Evolutionary conservation across 1,284 basidiomycete species (phyloP).

Genomic region (Veloporphyrellus conicus): DNA sequence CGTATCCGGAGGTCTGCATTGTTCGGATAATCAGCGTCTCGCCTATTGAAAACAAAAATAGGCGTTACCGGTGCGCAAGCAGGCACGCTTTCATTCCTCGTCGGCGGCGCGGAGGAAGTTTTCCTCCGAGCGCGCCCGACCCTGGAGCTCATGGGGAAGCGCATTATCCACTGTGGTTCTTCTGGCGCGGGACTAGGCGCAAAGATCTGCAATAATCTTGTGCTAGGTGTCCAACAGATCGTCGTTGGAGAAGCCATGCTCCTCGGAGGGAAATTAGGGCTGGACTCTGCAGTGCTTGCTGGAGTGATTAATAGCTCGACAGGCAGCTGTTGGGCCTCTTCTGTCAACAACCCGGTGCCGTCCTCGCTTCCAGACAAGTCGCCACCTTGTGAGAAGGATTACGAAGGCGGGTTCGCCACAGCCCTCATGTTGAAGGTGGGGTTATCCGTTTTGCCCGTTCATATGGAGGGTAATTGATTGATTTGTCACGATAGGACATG

Average conservation of each 20-base stretch:
- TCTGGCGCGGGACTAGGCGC: constrained; percentile 82
- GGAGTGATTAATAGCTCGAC: constrained; percentile 82
- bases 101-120: constrained; percentile 66
- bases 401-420: constrained; percentile 82
- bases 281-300: constrained; percentile 71
- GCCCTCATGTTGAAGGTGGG: constrained; percentile 77
- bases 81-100: constrained; percentile 84
- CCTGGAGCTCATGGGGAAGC: constrained; percentile 73
- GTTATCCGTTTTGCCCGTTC: background rate
- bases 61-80: constrained; percentile 82
- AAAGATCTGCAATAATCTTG: constrained; percentile 85
- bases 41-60: constrained; percentile 26
- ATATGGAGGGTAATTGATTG: constrained; percentile 5
- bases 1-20: constrained; percentile 74
- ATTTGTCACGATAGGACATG: constrained; percentile 59
- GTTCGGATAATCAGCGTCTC: background rate
- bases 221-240: constrained; percentile 74
- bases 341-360: constrained; percentile 85
- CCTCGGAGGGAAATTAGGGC: constrained; percentile 71
- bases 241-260: constrained; percentile 83
- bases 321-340: constrained; percentile 78
- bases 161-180: constrained; percentile 81
- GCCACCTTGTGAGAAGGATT: constrained; percentile 79
- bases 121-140: constrained; percentile 61
- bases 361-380: constrained; percentile 65